Base-by-base conservation (phyloP, 1,284 basidiomycete species). In the Wallemia hederae region DNA sequence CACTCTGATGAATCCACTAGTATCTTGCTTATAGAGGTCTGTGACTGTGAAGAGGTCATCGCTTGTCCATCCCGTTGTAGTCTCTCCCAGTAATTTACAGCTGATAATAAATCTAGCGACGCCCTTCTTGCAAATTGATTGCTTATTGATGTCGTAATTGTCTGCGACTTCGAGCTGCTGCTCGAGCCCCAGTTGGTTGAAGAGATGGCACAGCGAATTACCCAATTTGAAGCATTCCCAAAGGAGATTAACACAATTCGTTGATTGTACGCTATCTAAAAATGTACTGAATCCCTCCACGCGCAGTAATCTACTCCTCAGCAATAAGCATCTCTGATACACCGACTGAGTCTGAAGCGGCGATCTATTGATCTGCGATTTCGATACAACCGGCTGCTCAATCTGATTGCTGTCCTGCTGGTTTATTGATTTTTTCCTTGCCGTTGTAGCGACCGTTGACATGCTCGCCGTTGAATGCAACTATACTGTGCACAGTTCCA, bases 1-100 rank as follows among this genome's bases (percentile, higher is more conserved):
- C 59, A 91, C 90, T 80, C 91, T 92, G 67, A 96, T 91, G 64
- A 97, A 77, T 14, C 90, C 91, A 65, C 96, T 91, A 11, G 87
- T 92, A 39, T 86, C 86, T 66, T 85, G 83, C 58, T 86, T 81
- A 71, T 89, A 85, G 75, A 78, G 70, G 66, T 77, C 75, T 61
- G 84, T 85, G 60, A 97, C 75, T 5, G 75, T 74, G 68, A 76
- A 78, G 29, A 75, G 68, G 60, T 76, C 74, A 31, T 72, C 70
- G 29, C 69, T 68, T 26, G 66, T 63, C 69, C 71, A 73, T 62
- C 74, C 74, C 60, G 76, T 66, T 27, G 74, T 72, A 62, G 73
- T 71, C 61, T 74, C 72, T 59, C 66, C 67, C 28, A 70, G 65
- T 62, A 70, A 66, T 61, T 69, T 71, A 68, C 76, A 70, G 1